A percentile compares a stretch with the other conserved stretches of the same genome.
These are phyloP conservation scores for Mycena haematopus DNA, from an alignment of 768 basidiomycete species.

Conservation along the genomic window DNA sequence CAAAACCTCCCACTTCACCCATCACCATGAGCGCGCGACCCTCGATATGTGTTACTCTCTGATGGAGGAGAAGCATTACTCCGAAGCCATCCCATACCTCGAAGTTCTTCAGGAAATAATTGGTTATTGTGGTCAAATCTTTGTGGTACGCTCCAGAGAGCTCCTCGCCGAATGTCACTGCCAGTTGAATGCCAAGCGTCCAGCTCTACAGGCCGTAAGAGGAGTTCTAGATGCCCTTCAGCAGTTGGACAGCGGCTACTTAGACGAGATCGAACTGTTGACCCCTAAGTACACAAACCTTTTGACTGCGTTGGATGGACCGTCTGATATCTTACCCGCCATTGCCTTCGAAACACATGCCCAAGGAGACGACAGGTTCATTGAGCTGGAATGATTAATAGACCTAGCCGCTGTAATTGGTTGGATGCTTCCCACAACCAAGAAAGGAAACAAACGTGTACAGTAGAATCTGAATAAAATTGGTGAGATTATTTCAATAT, in stretches of 20 bases:
- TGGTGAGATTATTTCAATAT: too few relatives aligned
- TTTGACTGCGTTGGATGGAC: constrained; percentile 15
- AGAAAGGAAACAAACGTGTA: too few relatives aligned
- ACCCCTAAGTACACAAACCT: constrained; percentile 10
- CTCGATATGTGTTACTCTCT: constrained; percentile 17
- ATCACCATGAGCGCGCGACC: constrained; percentile 14
- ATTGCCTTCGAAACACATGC: constrained; percentile 8
- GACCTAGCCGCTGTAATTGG: too few relatives aligned
- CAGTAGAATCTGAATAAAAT: too few relatives aligned
- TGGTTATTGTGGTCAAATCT: constrained; percentile 8
- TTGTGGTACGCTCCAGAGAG: constrained; percentile 10
- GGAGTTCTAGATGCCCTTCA: constrained; percentile 4
- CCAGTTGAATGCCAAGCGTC: constrained; percentile 3
- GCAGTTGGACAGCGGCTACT: constrained; percentile 5
- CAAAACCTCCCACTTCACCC: constrained; percentile 2
- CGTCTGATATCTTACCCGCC: background rate
- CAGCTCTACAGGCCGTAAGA: constrained; percentile 4
- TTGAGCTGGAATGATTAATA: too few relatives aligned
- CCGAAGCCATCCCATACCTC: constrained; percentile 9
- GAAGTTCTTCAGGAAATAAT: constrained; percentile 9
- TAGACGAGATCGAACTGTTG: constrained; percentile 4
- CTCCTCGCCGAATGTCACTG: constrained; percentile 14
- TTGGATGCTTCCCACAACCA: too few relatives aligned
- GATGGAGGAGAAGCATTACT: constrained; percentile 9
- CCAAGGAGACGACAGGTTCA: background rate